These are phyloP conservation scores for Flammula alnicola DNA, from an alignment of 1,284 basidiomycete genomes.

Conservation along the genomic window DNA sequence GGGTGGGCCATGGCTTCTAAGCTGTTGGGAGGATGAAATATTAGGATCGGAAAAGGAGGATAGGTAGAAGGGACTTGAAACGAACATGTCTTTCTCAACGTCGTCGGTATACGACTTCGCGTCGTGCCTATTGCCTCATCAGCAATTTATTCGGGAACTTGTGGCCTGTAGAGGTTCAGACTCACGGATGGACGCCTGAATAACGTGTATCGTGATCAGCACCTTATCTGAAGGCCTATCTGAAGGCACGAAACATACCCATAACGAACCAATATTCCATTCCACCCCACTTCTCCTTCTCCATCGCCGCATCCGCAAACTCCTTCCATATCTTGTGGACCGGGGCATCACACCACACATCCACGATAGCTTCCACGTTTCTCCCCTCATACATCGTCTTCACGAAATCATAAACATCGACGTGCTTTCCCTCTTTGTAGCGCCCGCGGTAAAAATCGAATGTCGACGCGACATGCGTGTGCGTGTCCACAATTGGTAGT, in stretches of 20 bases:
- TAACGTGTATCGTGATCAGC: constrained; percentile 7
- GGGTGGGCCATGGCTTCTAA: constrained; percentile 77
- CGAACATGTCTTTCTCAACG: constrained; percentile 72
- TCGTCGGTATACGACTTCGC: constrained; percentile 69
- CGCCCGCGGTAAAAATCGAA: constrained; percentile 62
- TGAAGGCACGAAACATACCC: constrained; percentile 32
- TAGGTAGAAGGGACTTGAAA: constrained; percentile 14
- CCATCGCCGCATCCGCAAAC: constrained; percentile 72
- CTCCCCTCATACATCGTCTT: constrained; percentile 59
- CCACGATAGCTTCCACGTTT: constrained; percentile 69
- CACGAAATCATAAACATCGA: constrained; percentile 67
- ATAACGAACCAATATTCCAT: constrained; percentile 29
- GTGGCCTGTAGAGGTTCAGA: constrained; percentile 5
- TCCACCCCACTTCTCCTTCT: constrained; percentile 37
- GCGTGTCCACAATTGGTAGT: constrained; percentile 73
- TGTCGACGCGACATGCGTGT: constrained; percentile 77
- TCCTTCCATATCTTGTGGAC: constrained; percentile 65
- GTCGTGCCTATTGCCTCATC: constrained; percentile 52
- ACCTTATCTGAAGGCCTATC: not conserved
- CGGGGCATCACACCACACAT: constrained; percentile 85
- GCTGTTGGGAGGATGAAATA: constrained; percentile 46
- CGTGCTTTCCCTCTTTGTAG: constrained; percentile 58
- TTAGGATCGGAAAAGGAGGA: not conserved
- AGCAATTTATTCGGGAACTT: not conserved
- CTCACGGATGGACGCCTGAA: constrained; percentile 77